Conservation (phyloP, 2,329 filamentous ascomycete species). For the Fusarium staphyleae region DNA sequence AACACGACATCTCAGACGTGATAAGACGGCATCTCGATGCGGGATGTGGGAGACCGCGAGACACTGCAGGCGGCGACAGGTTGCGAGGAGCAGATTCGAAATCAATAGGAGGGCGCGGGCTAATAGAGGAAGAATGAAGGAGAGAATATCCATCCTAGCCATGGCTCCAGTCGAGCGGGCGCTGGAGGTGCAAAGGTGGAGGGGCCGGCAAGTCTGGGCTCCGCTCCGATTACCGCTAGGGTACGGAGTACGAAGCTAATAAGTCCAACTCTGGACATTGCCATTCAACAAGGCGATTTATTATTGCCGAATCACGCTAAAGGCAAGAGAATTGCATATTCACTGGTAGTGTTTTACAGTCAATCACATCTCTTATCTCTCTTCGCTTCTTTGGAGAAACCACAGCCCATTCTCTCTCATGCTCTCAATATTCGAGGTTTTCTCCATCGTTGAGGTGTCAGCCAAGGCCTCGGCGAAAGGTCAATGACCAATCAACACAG, state of each 20-base stretch:
- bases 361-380: too few relatives aligned
- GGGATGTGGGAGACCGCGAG: background rate
- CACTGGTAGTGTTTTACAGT: too few relatives aligned
- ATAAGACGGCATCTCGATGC: conserved; percentile 28
- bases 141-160: conserved; percentile 2
- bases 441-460: background rate
- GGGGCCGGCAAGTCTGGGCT: conserved; percentile 17
- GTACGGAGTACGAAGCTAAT: too few relatives aligned
- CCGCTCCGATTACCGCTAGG: conserved; percentile 9
- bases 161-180: conserved; percentile 1
- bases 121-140: conserved; percentile 8
- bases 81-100: background rate
- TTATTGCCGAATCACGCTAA: too few relatives aligned
- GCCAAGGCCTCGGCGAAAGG: conserved; percentile 11
- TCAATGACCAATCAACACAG: conserved; percentile 1
- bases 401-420: too few relatives aligned
- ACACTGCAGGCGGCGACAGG: conserved; percentile 1
- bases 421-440: too few relatives aligned
- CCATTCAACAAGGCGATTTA: too few relatives aligned
- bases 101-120: background rate
- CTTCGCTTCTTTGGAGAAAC: too few relatives aligned
- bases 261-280: background rate
- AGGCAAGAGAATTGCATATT: too few relatives aligned
- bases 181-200: conserved; percentile 14
- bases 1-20: conserved; percentile 29